phyloP scores from a whole-genome alignment of 2,329 filamentous ascomycete species.

The Alternaria triticina region DNA sequence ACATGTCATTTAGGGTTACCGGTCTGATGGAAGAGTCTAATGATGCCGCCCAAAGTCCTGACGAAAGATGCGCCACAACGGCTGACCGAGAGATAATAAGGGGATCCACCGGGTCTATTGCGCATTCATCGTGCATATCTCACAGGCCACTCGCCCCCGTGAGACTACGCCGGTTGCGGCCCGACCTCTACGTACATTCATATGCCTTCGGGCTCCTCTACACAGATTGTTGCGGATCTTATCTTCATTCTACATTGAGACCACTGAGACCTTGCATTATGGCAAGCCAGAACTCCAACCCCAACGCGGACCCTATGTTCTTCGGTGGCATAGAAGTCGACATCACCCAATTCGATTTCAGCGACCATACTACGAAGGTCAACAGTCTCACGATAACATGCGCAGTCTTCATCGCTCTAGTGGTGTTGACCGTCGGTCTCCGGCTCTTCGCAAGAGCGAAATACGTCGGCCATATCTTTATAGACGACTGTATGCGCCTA shows the following conservation, averaged over 20 bases:
- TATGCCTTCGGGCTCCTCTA: neutral
- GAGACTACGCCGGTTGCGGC: neutral
- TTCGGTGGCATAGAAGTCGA: slow-evolving; percentile 25
- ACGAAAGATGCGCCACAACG: neutral
- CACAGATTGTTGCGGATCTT: neutral
- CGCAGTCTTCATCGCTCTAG: slow-evolving; percentile 26
- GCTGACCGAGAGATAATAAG: neutral
- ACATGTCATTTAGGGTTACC: neutral
- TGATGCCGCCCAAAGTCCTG: neutral
- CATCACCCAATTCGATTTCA: slow-evolving; percentile 30
- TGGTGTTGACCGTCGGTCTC: slow-evolving; percentile 25
- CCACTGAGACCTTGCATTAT: neutral
- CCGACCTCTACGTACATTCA: neutral
- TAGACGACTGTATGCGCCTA: slow-evolving; percentile 28
- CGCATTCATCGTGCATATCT: neutral
- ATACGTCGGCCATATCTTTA: slow-evolving; percentile 30
- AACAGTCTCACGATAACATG: slow-evolving; percentile 18
- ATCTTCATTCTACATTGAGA: neutral
- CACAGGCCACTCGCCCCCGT: neutral
- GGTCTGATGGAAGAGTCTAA: neutral
- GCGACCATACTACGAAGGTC: slow-evolving; percentile 25
- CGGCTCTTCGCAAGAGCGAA: slow-evolving; percentile 29
- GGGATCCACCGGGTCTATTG: neutral
- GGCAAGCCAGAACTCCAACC: neutral
- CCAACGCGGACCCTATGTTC: neutral